A percentile compares a stretch with the other conserved stretches of the same genome.
phyloP scores from a whole-genome alignment of 495 filamentous ascomycete species.

The Penicillium atrosanguineum region DNA sequence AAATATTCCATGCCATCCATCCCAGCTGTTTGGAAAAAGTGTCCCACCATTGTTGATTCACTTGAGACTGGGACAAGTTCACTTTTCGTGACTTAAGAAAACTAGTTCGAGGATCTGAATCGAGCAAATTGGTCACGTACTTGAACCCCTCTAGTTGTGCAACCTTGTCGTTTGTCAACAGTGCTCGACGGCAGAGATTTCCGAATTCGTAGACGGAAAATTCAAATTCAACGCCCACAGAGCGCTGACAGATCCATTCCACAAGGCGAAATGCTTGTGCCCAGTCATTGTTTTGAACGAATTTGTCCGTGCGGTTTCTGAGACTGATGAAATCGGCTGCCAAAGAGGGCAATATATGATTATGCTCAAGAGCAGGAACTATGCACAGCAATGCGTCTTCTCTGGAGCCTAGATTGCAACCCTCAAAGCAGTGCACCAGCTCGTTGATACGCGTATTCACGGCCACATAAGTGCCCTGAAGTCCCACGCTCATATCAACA shows the following conservation, averaged over 20 bases:
- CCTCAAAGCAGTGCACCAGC: constrained; percentile 26
- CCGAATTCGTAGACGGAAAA: constrained; percentile 29
- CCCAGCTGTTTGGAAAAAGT: constrained; percentile 25
- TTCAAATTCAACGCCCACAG: constrained; percentile 25
- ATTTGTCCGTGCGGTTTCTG: constrained; percentile 8
- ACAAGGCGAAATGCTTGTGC: constrained; percentile 17
- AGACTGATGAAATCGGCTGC: constrained; percentile 20
- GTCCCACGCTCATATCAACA: constrained; percentile 12
- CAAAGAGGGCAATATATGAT: constrained; percentile 24
- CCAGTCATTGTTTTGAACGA: constrained; percentile 22
- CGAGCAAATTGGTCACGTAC: constrained; percentile 1
- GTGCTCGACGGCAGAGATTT: constrained; percentile 26
- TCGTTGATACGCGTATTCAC: constrained; percentile 25
- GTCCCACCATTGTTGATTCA: constrained; percentile 15
- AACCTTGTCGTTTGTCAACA: constrained; percentile 10
- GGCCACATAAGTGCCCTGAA: constrained; percentile 16
- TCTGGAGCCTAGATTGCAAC: constrained; percentile 20
- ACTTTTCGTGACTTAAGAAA: constrained; percentile 1
- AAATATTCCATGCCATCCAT: constrained; percentile 31
- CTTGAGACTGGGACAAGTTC: background rate
- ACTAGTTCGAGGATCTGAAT: constrained; percentile 14
- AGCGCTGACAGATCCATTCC: constrained; percentile 31
- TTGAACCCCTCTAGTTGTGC: constrained; percentile 17
- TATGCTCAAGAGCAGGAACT: constrained; percentile 25
- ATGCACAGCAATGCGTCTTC: constrained; percentile 41